These are phyloP conservation scores for Epithemia pelagica DNA, from an alignment of 108 stramenopile genomes.

Conservation along the genomic window DNA sequence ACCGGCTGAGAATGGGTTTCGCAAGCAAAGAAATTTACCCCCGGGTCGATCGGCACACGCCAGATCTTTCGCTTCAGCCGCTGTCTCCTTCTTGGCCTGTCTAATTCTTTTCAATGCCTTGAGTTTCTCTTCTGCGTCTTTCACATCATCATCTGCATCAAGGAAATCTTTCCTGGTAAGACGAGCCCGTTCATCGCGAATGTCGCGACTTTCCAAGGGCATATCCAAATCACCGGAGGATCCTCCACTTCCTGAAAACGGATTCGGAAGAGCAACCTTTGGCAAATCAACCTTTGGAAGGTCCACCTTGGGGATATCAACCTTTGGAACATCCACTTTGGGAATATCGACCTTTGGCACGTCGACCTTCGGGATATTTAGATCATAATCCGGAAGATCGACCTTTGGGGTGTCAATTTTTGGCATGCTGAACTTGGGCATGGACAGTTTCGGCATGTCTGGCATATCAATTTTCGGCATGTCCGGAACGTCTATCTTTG, in stretches of 20 bases:
- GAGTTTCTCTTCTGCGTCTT: slow-evolving; percentile 44
- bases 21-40: slow-evolving; percentile 76
- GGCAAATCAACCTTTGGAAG: slow-evolving; percentile 38
- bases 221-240: slow-evolving; percentile 3
- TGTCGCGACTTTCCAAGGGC: slow-evolving; percentile 58
- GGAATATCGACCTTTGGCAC: slow-evolving; percentile 39
- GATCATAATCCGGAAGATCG: slow-evolving; percentile 34
- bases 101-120: slow-evolving; percentile 40
- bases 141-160: slow-evolving; percentile 56
- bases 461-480: slow-evolving; percentile 27
- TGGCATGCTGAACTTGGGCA: slow-evolving; percentile 36
- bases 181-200: slow-evolving; percentile 63
- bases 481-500: slow-evolving; percentile 39
- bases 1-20: slow-evolving; percentile 51
- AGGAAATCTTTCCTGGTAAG: slow-evolving; percentile 41
- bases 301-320: slow-evolving; percentile 25
- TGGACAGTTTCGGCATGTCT: slow-evolving; percentile 14
- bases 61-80: slow-evolving; percentile 66
- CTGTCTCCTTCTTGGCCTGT: slow-evolving; percentile 60
- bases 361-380: too few relatives aligned
- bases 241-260: slow-evolving; percentile 10
- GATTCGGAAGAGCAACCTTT: slow-evolving; percentile 37
- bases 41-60: slow-evolving; percentile 75
- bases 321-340: slow-evolving; percentile 20
- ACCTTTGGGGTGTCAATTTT: slow-evolving; percentile 41